Evolutionary conservation across 148 eudicot genomes (phyloP).

Genomic region (Chenopodium formosanum): DNA sequence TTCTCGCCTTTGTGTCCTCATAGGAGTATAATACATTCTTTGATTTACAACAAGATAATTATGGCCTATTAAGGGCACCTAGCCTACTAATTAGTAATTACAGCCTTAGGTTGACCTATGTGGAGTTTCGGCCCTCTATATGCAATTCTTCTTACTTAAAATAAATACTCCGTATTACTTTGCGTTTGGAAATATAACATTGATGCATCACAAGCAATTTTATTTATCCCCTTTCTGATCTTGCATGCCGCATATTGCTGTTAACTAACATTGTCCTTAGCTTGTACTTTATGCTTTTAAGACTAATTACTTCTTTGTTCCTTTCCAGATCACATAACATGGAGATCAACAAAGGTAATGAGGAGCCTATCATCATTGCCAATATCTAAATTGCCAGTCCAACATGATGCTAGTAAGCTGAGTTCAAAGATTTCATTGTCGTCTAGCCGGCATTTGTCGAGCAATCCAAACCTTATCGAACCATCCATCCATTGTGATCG

Average conservation of each 20-base stretch:
- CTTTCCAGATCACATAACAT: conserved; percentile 10
- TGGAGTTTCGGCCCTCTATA: no score
- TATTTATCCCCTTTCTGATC: no score
- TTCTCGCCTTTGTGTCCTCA: no score
- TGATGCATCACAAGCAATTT: no score
- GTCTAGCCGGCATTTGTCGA: conserved; percentile 16
- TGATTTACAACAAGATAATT: no score
- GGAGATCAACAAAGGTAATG: conserved; percentile 7
- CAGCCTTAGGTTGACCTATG: no score
- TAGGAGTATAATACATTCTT: no score
- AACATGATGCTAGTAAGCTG: conserved; percentile 2
- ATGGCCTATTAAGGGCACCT: no score
- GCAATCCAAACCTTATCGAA: not conserved
- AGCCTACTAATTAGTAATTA: no score
- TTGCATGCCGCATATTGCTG: not conserved
- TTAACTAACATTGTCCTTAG: not conserved
- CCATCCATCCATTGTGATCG: conserved; percentile 33
- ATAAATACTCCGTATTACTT: no score
- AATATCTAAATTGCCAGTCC: not conserved
- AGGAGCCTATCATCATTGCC: conserved; percentile 17
- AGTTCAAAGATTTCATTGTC: not conserved
- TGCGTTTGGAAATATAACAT: no score
- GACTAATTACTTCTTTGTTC: not conserved
- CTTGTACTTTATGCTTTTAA: not conserved
- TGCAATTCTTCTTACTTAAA: no score